Conservation (phyloP, 768 basidiomycete genomes). For the Russula abietina region DNA sequence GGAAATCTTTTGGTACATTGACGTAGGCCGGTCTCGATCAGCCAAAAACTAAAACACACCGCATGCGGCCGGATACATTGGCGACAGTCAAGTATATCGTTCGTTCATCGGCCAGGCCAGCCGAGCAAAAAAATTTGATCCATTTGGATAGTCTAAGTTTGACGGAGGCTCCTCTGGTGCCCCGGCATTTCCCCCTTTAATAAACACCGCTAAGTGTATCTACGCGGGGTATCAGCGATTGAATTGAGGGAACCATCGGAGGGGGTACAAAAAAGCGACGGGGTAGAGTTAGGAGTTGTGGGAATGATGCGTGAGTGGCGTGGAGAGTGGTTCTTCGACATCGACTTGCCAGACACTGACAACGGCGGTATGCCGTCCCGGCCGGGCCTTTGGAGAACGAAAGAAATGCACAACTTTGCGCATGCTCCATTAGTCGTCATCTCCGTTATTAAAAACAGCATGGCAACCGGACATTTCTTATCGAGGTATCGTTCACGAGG, state of each 20-base stretch:
- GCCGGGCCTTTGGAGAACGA: not conserved
- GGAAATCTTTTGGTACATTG: not conserved
- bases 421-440: not conserved
- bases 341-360: not conserved
- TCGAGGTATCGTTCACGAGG: not conserved
- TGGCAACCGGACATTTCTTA: not conserved
- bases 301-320: not conserved
- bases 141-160: not conserved
- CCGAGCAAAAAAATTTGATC: not conserved
- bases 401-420: not conserved
- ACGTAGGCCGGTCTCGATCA: not conserved
- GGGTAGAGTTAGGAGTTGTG: not conserved
- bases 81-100: not conserved
- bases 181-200: not conserved
- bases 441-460: not conserved
- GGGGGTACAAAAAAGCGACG: not conserved
- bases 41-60: too few species aligned
- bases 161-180: not conserved
- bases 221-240: not conserved
- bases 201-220: not conserved
- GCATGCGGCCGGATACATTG: not conserved
- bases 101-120: not conserved
- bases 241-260: not conserved
- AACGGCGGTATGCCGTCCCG: not conserved
- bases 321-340: too few species aligned